A percentile compares a stretch with the other conserved stretches of the same genome.
phyloP scores from a whole-genome alignment of 805 yeast species.

The Myxozyma nipponensis region DNA sequence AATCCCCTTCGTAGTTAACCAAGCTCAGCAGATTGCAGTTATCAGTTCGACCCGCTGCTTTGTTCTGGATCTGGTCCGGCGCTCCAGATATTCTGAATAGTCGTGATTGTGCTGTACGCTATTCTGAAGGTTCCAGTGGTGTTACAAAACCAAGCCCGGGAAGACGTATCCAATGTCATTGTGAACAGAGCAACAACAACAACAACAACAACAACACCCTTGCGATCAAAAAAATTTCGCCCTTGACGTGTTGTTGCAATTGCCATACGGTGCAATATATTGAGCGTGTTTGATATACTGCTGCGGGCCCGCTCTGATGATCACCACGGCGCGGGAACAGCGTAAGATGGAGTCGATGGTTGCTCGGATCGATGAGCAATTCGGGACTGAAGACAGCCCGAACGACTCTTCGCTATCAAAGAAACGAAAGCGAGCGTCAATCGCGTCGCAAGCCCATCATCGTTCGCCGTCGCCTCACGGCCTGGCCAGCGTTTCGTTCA shows the following conservation, averaged over 20 bases:
- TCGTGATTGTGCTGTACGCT: no score
- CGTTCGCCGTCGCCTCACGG: neutral
- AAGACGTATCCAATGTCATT: no score
- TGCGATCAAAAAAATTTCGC: neutral
- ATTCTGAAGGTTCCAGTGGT: no score
- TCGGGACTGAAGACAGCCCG: slow-evolving; percentile 1
- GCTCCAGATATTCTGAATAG: no score
- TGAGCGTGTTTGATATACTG: neutral
- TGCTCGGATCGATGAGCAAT: slow-evolving; percentile 26
- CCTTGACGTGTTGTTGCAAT: neutral
- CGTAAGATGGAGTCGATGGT: slow-evolving; percentile 21
- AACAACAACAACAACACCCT: neutral
- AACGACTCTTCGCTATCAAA: no score
- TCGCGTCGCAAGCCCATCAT: neutral
- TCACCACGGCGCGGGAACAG: slow-evolving; percentile 24
- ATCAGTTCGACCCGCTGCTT: no score
- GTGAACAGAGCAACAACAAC: neutral
- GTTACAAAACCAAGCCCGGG: neutral
- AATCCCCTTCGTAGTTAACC: no score
- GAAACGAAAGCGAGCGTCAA: slow-evolving; percentile 9
- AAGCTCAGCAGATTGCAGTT: no score
- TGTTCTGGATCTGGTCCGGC: no score
- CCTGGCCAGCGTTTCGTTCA: neutral
- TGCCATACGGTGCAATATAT: neutral
- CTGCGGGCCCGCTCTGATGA: neutral